phyloP scores from a whole-genome alignment of 1,284 basidiomycete genomes.

The Thelephora terrestris region DNA sequence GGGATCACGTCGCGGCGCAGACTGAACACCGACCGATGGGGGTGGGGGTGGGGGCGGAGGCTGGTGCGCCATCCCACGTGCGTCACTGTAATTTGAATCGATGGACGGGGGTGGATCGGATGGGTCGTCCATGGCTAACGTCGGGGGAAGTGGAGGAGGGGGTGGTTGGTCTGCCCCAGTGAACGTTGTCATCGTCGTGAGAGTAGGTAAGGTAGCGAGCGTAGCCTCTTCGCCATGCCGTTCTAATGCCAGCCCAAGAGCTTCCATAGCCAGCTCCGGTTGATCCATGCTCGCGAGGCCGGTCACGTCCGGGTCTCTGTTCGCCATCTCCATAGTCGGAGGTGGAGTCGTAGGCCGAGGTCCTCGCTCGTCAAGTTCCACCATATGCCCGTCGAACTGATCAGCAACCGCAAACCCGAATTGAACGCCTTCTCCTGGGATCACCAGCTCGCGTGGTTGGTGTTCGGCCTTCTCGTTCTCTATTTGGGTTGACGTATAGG shows the following conservation, averaged over 20 bases:
- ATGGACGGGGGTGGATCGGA: slow-evolving; percentile 76
- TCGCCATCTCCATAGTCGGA: slow-evolving; percentile 61
- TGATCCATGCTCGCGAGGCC: slow-evolving; percentile 48
- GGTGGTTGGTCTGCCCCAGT: slow-evolving; percentile 8
- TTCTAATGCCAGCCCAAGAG: slow-evolving; percentile 47
- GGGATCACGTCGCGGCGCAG: slow-evolving; percentile 4
- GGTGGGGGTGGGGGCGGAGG: slow-evolving; percentile 32
- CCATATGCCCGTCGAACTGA: slow-evolving; percentile 71
- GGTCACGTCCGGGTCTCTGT: slow-evolving; percentile 54
- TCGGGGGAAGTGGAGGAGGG: slow-evolving; percentile 48
- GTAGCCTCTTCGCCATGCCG: slow-evolving; percentile 30
- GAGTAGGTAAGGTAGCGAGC: background rate
- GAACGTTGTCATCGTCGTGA: too few relatives aligned
- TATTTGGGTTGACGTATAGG: slow-evolving; percentile 42
- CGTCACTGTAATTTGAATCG: slow-evolving; percentile 59
- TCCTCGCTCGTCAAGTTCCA: slow-evolving; percentile 32
- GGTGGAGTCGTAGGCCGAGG: slow-evolving; percentile 52
- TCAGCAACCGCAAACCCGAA: slow-evolving; percentile 61
- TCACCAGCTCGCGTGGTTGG: slow-evolving; percentile 26
- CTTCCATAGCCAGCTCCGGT: slow-evolving; percentile 43
- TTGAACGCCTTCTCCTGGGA: slow-evolving; percentile 59
- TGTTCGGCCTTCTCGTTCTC: slow-evolving; percentile 17
- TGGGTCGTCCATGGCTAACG: slow-evolving; percentile 76
- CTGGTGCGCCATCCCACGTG: slow-evolving; percentile 36
- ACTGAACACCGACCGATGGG: slow-evolving; percentile 24